Base-by-base conservation (phyloP, 371 early-diverging fungal genomes). In the Mucor racemosus region DNA sequence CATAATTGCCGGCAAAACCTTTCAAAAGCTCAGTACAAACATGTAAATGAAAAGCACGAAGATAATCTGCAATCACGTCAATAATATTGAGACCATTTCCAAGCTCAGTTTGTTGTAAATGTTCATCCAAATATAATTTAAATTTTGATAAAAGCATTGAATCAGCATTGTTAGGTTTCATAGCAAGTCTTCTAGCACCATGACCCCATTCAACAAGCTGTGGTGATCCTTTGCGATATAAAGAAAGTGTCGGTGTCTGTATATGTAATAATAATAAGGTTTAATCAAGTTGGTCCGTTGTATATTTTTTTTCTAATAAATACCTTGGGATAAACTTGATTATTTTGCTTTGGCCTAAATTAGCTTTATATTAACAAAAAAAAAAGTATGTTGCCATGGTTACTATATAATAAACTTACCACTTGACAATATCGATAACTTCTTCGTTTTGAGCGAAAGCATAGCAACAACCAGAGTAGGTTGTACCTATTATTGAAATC, bases 121-220 rank as follows among this genome's bases (percentile, higher is more conserved):
- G 78, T 57, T 85, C 80, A 58, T 84, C 84, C 31, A 87, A 76
- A 67, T 81, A 87, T 38, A 87, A 58, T 65, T 87, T 87, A 68
- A 85, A 87, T 60, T 87, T 87, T 55, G 85, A 85, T 44, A 87
- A 62, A 3, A 87, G 72, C 34, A 85, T 75, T 33, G 75, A 68
- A 65, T 84, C 83, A 46, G 77, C 76, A 48, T 76, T 79, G 21
- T 85, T 79, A 8, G 87, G 87, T 38, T 83, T 85, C 77, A 84
- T 71, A 17, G 85, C 84, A 14, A 77, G 69, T 15, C 83, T 77
- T 67, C 83, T 79, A 57, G 87, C 87, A 34, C 84, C 87, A 53
- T 87, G 84, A 44, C 87, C 87, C 85, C 87, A 87, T 14, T 84
- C 82, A 3, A 85, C 76, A n/a, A 84, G 59, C 13, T 80, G 65